These are phyloP conservation scores for Fistulifera pelliculosa DNA, from an alignment of 108 stramenopile species.

Conservation along the genomic window DNA sequence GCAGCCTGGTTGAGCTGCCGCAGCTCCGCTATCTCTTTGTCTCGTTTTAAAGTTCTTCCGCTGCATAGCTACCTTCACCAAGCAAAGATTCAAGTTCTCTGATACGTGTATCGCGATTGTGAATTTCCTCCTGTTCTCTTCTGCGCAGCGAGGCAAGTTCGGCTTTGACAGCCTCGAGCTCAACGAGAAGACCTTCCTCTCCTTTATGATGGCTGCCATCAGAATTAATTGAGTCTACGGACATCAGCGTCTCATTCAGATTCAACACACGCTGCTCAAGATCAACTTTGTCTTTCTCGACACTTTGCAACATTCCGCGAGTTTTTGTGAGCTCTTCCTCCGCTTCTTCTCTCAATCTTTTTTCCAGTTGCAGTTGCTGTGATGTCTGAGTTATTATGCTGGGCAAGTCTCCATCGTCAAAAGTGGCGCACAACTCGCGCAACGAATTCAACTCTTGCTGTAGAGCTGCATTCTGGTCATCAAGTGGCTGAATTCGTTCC, in stretches of 20 bases:
- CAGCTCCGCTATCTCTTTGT: conserved; percentile 39
- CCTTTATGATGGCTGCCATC: too few species aligned
- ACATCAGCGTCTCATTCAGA: background rate
- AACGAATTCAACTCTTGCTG: conserved; percentile 13
- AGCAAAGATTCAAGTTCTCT: conserved; percentile 28
- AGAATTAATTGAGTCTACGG: too few species aligned
- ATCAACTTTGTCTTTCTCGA: background rate
- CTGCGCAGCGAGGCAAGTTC: conserved; percentile 12
- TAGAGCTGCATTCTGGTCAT: conserved; percentile 19
- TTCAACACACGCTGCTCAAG: background rate
- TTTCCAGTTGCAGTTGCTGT: too few species aligned
- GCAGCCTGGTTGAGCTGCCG: conserved; percentile 46
- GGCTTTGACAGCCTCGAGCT: conserved; percentile 7
- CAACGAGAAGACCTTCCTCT: background rate
- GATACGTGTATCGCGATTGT: conserved; percentile 27
- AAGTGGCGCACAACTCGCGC: too few species aligned
- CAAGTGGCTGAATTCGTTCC: background rate
- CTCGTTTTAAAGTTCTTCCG: conserved; percentile 27
- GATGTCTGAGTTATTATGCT: too few species aligned
- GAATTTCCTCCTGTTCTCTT: conserved; percentile 21
- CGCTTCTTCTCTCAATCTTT: too few species aligned
- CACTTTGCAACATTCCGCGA: too few species aligned
- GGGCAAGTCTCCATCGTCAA: too few species aligned
- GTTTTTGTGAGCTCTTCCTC: too few species aligned
- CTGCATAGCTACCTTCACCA: conserved; percentile 14